Conservation (phyloP, 352 stramenopile species). For the Thalassiosira livingstoniorum region DNA sequence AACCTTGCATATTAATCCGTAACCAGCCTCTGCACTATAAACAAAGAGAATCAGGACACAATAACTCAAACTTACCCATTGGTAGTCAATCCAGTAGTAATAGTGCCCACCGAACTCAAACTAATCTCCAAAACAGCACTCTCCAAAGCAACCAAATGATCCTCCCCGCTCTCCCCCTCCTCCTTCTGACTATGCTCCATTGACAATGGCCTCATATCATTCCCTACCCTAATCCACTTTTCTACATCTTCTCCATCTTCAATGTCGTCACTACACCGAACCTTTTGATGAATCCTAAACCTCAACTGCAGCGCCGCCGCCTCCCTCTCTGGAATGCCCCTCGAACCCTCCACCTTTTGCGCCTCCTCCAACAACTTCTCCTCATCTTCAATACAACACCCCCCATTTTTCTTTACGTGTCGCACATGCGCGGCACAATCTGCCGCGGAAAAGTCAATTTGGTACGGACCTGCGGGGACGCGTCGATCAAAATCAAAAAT, state of each 20-base stretch:
- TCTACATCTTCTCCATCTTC: conserved; percentile 43
- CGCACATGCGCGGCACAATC: conserved; percentile 75
- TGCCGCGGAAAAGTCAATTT: conserved; percentile 78
- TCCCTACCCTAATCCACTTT: conserved; percentile 75
- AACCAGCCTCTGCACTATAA: too few relatives aligned
- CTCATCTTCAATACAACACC: conserved; percentile 56
- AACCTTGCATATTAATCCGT: too few relatives aligned
- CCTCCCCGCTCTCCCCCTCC: conserved; percentile 58
- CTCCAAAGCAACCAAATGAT: conserved; percentile 77
- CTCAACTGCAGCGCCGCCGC: conserved; percentile 71
- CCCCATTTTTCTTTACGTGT: conserved; percentile 24
- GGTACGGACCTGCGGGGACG: conserved; percentile 81
- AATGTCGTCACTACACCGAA: conserved; percentile 49
- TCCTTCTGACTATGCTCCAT: conserved; percentile 71
- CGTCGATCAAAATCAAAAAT: conserved; percentile 87
- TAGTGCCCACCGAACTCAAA: conserved; percentile 60
- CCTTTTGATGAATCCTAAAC: conserved; percentile 79
- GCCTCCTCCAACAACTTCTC: conserved; percentile 66
- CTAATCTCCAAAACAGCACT: conserved; percentile 74
- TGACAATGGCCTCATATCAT: conserved; percentile 72
- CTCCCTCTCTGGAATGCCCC: conserved; percentile 79
- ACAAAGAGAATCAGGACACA: not conserved
- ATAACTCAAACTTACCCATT: conserved; percentile 66
- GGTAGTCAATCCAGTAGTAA: conserved; percentile 71
- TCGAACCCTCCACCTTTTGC: conserved; percentile 65